phyloP scores from a whole-genome alignment of 768 basidiomycete genomes.

The Leccinum olivaceopallidum region DNA sequence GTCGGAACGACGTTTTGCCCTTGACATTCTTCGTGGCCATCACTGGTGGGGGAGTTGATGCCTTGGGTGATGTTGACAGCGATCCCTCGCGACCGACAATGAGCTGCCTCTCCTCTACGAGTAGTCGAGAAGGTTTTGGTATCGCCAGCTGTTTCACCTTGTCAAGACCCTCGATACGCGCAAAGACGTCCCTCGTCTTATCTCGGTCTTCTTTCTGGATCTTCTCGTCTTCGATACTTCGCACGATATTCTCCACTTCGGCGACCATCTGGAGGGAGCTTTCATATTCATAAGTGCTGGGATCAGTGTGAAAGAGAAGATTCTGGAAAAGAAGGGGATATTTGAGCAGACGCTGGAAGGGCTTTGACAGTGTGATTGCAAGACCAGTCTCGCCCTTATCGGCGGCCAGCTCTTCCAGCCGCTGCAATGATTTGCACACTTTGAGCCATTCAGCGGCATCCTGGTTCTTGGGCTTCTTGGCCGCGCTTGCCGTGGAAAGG shows the following conservation, averaged over 20 bases:
- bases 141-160: constrained; percentile 90
- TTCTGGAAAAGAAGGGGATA: constrained; percentile 98
- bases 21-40: constrained; percentile 57
- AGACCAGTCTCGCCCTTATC: constrained; percentile 93
- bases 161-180: constrained; percentile 94
- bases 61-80: constrained; percentile 24
- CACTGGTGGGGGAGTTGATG: constrained; percentile 37
- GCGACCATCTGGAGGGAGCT: constrained; percentile 95
- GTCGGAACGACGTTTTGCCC: constrained; percentile 85
- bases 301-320: constrained; percentile 94
- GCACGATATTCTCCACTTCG: constrained; percentile 94
- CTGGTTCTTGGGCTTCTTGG: constrained; percentile 82
- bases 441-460: constrained; percentile 78
- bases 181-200: constrained; percentile 92
- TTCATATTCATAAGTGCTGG: constrained; percentile 97
- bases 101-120: constrained; percentile 78
- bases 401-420: constrained; percentile 75
- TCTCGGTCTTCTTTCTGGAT: constrained; percentile 95
- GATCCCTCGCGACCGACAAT: constrained; percentile 35
- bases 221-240: constrained; percentile 98
- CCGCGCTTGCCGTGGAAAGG: constrained; percentile 56
- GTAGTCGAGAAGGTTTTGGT: constrained; percentile 85
- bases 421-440: constrained; percentile 70
- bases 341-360: constrained; percentile 95
- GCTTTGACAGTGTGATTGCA: constrained; percentile 93